Percentiles rank a stretch among this genome's conserved stretches.
Conservation (phyloP, 2,329 filamentous ascomycete genomes). For the Arthrobotrys sinensis region DNA sequence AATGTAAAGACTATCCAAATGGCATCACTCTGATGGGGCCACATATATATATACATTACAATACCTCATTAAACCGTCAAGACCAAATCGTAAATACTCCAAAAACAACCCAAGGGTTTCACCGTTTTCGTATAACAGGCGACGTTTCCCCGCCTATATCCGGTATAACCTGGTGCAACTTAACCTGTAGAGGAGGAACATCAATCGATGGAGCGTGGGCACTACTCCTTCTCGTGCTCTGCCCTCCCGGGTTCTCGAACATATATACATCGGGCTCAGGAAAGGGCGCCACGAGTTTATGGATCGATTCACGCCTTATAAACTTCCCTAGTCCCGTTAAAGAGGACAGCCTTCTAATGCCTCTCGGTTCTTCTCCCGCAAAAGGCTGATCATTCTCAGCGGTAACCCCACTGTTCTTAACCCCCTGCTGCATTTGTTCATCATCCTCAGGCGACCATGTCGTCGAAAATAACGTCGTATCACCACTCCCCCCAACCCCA, state of each 20-base stretch:
- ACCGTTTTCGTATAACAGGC: slow-evolving; percentile 30
- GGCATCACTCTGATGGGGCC: too few species aligned
- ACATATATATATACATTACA: not conserved
- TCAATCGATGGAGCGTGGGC: not conserved
- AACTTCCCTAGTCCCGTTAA: slow-evolving; percentile 12
- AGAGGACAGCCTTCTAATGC: slow-evolving; percentile 17
- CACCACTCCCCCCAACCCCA: slow-evolving; percentile 1
- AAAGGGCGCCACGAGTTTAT: slow-evolving; percentile 1
- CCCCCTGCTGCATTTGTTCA: not conserved
- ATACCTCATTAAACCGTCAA: not conserved
- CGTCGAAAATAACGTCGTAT: slow-evolving; percentile 44
- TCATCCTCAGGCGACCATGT: slow-evolving; percentile 36
- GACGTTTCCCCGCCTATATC: slow-evolving; percentile 51
- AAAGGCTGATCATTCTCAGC: not conserved
- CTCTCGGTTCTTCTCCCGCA: not conserved
- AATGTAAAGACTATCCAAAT: too few species aligned
- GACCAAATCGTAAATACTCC: not conserved
- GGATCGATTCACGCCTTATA: slow-evolving; percentile 14
- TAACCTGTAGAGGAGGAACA: slow-evolving; percentile 29
- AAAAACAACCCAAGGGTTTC: not conserved
- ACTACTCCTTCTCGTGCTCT: not conserved
- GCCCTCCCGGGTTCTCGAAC: not conserved
- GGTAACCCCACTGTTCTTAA: not conserved
- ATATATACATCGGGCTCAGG: not conserved
- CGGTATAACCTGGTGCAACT: slow-evolving; percentile 45